These are phyloP conservation scores for Eutypa lata DNA, from an alignment of 2,329 filamentous ascomycete genomes.

Conservation along the genomic window DNA sequence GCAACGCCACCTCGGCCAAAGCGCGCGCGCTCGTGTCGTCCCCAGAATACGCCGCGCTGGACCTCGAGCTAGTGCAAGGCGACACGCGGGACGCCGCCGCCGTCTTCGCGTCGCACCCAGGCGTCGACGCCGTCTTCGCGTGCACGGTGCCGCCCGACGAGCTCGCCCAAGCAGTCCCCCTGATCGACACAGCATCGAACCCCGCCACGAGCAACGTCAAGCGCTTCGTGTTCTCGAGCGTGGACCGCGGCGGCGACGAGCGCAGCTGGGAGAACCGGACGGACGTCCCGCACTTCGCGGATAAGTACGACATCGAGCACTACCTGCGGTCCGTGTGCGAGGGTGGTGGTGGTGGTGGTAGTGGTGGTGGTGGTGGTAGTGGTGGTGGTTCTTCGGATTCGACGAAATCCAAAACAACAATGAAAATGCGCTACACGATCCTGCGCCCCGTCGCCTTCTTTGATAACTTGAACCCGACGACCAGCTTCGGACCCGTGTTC, in stretches of 20 bases:
- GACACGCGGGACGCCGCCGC: constrained; percentile 27
- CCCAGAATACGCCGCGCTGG: constrained; percentile 16
- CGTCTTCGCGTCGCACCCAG: constrained; percentile 30
- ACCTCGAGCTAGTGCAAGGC: constrained; percentile 31
- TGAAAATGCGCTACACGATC: constrained; percentile 33
- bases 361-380: background rate
- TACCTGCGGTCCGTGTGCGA: constrained; percentile 42
- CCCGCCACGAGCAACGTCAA: constrained; percentile 40
- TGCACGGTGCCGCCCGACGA: constrained; percentile 31
- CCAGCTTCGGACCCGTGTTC: constrained; percentile 29
- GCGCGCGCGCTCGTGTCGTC: constrained; percentile 19
- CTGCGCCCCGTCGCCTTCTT: constrained; percentile 38
- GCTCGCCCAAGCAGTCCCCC: constrained; percentile 30
- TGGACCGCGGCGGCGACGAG: constrained; percentile 59
- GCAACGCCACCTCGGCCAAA: constrained; percentile 25
- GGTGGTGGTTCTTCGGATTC: too few species aligned
- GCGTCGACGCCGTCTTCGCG: constrained; percentile 30
- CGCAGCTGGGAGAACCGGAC: constrained; percentile 48
- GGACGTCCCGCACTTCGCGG: constrained; percentile 53
- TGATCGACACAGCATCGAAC: constrained; percentile 30
- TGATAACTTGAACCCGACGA: constrained; percentile 35
- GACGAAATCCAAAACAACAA: background rate
- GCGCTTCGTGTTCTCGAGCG: constrained; percentile 60
- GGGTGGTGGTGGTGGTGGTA: constrained; percentile 24
- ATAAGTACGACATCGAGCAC: constrained; percentile 58